Conservation (phyloP, 139 green algal genomes). For the Micractinium sp. region DNA sequence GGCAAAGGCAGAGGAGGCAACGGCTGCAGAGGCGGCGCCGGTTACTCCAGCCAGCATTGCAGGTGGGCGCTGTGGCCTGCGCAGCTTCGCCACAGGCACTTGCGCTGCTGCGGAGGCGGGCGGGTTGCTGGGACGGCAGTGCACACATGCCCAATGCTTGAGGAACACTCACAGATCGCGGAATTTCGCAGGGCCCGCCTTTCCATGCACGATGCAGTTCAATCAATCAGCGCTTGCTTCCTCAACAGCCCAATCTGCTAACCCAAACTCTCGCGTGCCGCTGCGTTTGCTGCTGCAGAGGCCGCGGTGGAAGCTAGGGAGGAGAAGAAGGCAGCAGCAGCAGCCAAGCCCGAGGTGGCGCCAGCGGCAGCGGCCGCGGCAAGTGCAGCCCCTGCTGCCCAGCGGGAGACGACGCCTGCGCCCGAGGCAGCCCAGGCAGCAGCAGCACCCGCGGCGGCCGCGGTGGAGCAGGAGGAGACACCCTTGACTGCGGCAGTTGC, state of each 20-base stretch:
- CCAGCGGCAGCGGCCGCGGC: not conserved
- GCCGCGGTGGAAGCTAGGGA: not conserved
- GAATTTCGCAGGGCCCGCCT: too few relatives aligned
- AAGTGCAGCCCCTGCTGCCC: not conserved
- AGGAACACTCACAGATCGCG: too few relatives aligned
- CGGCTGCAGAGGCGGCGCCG: not conserved
- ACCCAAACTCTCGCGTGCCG: too few relatives aligned
- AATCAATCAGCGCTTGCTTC: too few relatives aligned
- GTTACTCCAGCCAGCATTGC: not conserved
- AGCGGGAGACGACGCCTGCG: not conserved
- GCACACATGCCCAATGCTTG: too few relatives aligned
- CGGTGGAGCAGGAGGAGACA: not conserved
- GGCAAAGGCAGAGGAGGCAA: not conserved
- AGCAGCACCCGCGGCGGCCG: not conserved
- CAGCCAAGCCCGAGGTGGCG: not conserved
- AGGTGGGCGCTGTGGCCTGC: too few relatives aligned
- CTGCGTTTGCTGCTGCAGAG: too few relatives aligned
- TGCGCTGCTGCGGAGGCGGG: too few relatives aligned
- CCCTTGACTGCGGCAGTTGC: not conserved
- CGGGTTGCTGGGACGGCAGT: too few relatives aligned
- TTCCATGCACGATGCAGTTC: too few relatives aligned
- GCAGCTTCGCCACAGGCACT: too few relatives aligned
- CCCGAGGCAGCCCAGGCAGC: not conserved
- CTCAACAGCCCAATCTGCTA: too few relatives aligned
- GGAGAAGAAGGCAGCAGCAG: not conserved